These are phyloP conservation scores for Mimosa bimucronata DNA, from an alignment of 306 rosid species.

Conservation along the genomic window DNA sequence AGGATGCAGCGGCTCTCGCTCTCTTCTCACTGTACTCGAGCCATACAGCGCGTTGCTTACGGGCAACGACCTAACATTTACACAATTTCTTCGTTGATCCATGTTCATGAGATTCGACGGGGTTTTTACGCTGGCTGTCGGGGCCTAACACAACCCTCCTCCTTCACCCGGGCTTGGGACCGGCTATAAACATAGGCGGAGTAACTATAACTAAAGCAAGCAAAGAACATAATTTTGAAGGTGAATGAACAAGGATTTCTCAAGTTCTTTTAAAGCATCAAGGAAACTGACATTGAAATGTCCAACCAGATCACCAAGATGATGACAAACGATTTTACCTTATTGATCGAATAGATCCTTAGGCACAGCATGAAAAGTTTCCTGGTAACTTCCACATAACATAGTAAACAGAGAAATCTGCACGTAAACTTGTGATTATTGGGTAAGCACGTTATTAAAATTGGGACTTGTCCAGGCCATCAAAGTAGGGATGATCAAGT, in stretches of 20 bases:
- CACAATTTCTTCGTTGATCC: too few relatives aligned
- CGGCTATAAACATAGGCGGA: too few relatives aligned
- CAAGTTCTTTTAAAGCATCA: not conserved
- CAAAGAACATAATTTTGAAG: slow-evolving; percentile 28
- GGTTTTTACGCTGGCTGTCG: too few relatives aligned
- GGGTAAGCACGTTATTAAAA: slow-evolving; percentile 40
- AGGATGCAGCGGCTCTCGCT: too few relatives aligned
- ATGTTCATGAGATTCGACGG: too few relatives aligned
- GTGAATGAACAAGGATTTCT: slow-evolving; percentile 21
- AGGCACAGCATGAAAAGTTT: slow-evolving; percentile 26
- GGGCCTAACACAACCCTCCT: too few relatives aligned
- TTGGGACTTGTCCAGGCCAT: slow-evolving; percentile 89
- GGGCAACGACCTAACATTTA: too few relatives aligned
- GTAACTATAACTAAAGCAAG: too few relatives aligned
- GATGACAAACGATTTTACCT: slow-evolving; percentile 54
- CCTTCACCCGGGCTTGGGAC: too few relatives aligned
- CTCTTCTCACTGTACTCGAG: too few relatives aligned
- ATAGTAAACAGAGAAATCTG: slow-evolving; percentile 17
- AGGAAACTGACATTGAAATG: not conserved
- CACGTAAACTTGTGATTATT: slow-evolving; percentile 15
- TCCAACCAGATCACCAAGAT: slow-evolving; percentile 62
- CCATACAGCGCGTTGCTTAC: too few relatives aligned
- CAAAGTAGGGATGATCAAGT: slow-evolving; percentile 91
- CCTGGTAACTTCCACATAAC: not conserved
- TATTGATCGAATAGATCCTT: slow-evolving; percentile 2